Evolutionary conservation across 345 rosid species (phyloP), one percentile per base, ranked within the genome.

Genomic region (Chamaenerion angustifolium): DNA sequence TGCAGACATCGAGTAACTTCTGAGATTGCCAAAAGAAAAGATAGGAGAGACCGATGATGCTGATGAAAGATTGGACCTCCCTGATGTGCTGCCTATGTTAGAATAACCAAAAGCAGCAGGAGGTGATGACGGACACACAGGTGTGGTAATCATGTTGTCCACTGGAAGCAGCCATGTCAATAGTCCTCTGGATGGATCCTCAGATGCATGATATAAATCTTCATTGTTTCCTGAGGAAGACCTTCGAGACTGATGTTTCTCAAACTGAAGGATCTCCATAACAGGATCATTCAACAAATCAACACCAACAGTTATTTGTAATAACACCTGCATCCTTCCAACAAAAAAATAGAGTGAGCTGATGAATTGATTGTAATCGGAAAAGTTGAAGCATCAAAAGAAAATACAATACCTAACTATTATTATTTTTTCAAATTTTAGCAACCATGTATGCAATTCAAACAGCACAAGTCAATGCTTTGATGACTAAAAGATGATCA

Each of bases 1-100:
- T 44, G 99, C 67, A 46, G 99, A 93, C 99, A 93, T 88, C 51
- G 96, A 93, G 68, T 93, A 88, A 70, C 92, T 93, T 76, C 96
- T 79, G 63, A 88, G 73, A 73, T 93, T 78, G 61, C 84, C 75
- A 54, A 79, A 79, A 56, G 98, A 84, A 42, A 88, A 79, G 64
- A 93, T 81, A 50, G 80, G 96, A 62, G 96, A 80, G 56, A 94
- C 69, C 8, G 37, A 31, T 61, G 95, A 71, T 64, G 88, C 67
- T 49, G 56, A 42, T 43, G 85, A 61, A 55, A 58, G 43, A 14
- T 72, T 62, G 56, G 90, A 60, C 68, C 67, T 82, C 52, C 73
- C 76, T 53, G 85, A 63, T 52, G 71, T 19, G 52, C 71, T 73
- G 63, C 68, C 65, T 60, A 74, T 71, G 64, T 71, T 81, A 63